Conservation (phyloP, 2,329 filamentous ascomycete genomes). For the Ophiostoma sp. region DNA sequence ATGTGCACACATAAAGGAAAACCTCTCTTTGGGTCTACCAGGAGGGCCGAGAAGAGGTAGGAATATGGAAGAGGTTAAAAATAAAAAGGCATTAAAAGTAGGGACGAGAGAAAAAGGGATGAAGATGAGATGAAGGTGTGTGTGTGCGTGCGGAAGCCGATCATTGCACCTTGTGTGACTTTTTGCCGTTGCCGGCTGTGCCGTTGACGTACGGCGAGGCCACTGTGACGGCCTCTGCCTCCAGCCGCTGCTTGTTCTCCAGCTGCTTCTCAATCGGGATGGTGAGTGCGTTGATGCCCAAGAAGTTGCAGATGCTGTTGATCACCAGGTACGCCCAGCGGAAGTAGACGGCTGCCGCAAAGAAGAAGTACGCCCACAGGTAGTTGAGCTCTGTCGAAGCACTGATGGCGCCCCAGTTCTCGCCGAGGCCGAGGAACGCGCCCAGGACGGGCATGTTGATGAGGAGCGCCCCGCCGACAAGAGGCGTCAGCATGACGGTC, state of each 20-base stretch:
- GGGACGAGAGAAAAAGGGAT: neutral
- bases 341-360: constrained; percentile 83
- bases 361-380: constrained; percentile 79
- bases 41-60: neutral
- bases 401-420: constrained; percentile 55
- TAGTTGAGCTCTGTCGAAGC: constrained; percentile 73
- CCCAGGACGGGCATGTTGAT: constrained; percentile 80
- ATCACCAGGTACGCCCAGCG: constrained; percentile 92
- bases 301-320: constrained; percentile 83
- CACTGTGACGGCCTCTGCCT: constrained; percentile 31
- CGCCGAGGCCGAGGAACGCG: constrained; percentile 40
- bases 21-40: constrained; percentile 8
- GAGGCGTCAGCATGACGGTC: constrained; percentile 85
- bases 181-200: constrained; percentile 33
- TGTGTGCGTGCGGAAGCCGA: neutral
- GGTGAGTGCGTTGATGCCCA: constrained; percentile 93
- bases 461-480: constrained; percentile 80
- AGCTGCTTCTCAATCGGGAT: constrained; percentile 67
- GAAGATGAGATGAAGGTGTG: neutral
- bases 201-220: neutral
- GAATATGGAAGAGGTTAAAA: neutral
- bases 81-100: neutral
- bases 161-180: constrained; percentile 31
- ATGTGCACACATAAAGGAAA: neutral
- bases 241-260: constrained; percentile 51